Percentiles rank a stretch among this genome's conserved stretches.
phyloP scores from a whole-genome alignment of 139 green algal genomes.

The Haematococcus lacustris region DNA sequence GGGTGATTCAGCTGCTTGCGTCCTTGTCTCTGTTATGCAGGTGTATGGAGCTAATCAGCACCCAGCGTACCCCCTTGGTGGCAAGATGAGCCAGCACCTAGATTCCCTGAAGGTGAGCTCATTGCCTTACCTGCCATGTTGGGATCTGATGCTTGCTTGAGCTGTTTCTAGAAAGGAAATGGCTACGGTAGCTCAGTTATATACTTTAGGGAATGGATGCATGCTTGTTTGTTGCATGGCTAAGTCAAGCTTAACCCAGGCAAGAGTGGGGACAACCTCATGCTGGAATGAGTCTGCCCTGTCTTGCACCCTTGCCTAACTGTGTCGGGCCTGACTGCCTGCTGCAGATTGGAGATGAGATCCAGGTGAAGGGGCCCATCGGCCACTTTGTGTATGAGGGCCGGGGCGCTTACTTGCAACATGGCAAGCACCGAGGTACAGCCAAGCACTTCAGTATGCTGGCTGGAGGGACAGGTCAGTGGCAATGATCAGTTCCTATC shows the following conservation, averaged over 20 bases:
- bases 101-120: constrained; percentile 36
- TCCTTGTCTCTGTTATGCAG: too few relatives aligned
- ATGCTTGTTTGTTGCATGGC: too few relatives aligned
- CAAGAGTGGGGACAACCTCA: too few relatives aligned
- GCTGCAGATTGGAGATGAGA: constrained; percentile 70
- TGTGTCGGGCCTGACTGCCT: background rate
- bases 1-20: too few relatives aligned
- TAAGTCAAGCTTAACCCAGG: too few relatives aligned
- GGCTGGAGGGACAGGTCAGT: constrained; percentile 89
- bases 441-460: constrained; percentile 77
- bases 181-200: too few relatives aligned
- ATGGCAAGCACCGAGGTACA: constrained; percentile 32
- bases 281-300: too few relatives aligned
- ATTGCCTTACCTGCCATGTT: background rate
- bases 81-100: constrained; percentile 67
- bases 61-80: constrained; percentile 81
- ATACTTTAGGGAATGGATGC: too few relatives aligned
- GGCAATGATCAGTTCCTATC: too few relatives aligned
- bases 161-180: too few relatives aligned
- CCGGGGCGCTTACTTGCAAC: constrained; percentile 49
- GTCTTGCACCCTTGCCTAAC: too few relatives aligned
- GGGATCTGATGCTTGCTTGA: background rate
- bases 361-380: constrained; percentile 90
- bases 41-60: constrained; percentile 72
- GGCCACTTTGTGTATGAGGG: constrained; percentile 87